These are phyloP conservation scores for Pharnaceum exiguum DNA, from an alignment of 148 eudicot species.

Conservation along the genomic window DNA sequence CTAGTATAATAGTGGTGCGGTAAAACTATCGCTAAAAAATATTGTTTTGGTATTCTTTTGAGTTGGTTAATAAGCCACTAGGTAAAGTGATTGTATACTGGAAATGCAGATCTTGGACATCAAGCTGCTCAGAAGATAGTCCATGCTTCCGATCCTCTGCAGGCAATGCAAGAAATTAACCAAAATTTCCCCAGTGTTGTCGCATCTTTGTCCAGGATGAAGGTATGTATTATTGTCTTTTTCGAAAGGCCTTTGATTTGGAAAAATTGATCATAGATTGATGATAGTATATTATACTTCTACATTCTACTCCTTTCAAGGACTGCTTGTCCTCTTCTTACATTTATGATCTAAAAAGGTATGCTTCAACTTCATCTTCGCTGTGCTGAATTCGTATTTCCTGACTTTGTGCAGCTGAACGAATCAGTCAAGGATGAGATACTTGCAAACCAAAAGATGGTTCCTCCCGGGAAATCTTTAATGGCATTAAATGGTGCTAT, in stretches of 20 bases:
- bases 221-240: slow-evolving; percentile 38
- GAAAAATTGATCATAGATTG: not conserved
- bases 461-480: slow-evolving; percentile 96
- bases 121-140: slow-evolving; percentile 98
- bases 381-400: slow-evolving; percentile 6
- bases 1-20: too few relatives aligned
- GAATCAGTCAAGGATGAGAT: slow-evolving; percentile 97
- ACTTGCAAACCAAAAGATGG: slow-evolving; percentile 90
- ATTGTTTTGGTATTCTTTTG: too few relatives aligned
- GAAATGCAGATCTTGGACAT: slow-evolving; percentile 81
- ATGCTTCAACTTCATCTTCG: not conserved
- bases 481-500: slow-evolving; percentile 96
- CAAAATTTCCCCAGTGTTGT: slow-evolving; percentile 97
- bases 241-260: not conserved
- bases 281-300: too few relatives aligned
- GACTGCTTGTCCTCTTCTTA: too few relatives aligned
- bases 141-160: slow-evolving; percentile 94
- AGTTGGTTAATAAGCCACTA: too few relatives aligned
- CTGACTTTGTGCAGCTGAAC: slow-evolving; percentile 58
- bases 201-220: slow-evolving; percentile 91
- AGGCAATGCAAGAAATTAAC: slow-evolving; percentile 93
- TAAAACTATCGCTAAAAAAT: too few relatives aligned
- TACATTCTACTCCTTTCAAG: too few relatives aligned
- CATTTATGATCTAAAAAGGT: not conserved
- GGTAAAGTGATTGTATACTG: too few relatives aligned